phyloP scores from a whole-genome alignment of 2,329 filamentous ascomycete genomes.

The Pseudohalonectria lignicola region DNA sequence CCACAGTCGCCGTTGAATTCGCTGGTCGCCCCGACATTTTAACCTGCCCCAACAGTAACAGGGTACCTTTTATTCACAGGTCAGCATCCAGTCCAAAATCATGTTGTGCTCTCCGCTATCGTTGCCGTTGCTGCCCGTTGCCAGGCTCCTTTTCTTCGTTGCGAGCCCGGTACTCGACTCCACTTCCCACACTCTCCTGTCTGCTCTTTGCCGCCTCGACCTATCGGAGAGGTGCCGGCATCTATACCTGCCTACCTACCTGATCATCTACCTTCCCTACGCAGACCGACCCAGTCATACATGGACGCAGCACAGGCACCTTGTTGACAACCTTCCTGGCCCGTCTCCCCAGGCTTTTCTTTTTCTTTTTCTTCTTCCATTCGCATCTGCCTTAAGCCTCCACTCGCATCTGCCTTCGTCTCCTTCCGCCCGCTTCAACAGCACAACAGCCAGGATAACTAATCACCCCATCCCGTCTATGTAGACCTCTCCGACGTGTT shows the following conservation, averaged over 20 bases:
- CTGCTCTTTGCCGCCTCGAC: neutral
- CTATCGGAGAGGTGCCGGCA: slow-evolving; percentile 3
- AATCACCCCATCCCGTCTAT: neutral
- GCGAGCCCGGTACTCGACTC: too few species aligned
- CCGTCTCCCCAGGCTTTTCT: neutral
- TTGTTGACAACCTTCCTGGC: neutral
- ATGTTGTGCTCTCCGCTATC: neutral
- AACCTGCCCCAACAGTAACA: too few species aligned
- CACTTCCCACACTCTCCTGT: neutral
- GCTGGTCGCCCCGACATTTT: too few species aligned
- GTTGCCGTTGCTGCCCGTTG: neutral
- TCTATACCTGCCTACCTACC: neutral
- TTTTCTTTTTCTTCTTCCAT: neutral
- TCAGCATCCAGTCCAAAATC: too few species aligned
- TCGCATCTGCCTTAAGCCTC: neutral
- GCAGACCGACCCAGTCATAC: too few species aligned
- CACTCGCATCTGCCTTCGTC: too few species aligned
- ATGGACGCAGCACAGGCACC: neutral
- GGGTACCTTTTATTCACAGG: too few species aligned
- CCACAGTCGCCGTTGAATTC: too few species aligned
- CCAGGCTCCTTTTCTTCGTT: too few species aligned
- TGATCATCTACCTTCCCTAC: neutral
- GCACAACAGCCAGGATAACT: too few species aligned
- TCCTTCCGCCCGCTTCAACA: too few species aligned
- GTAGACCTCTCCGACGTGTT: slow-evolving; percentile 1